Conservation (phyloP, 805 yeast genomes). For the Yarrowia bubula region DNA sequence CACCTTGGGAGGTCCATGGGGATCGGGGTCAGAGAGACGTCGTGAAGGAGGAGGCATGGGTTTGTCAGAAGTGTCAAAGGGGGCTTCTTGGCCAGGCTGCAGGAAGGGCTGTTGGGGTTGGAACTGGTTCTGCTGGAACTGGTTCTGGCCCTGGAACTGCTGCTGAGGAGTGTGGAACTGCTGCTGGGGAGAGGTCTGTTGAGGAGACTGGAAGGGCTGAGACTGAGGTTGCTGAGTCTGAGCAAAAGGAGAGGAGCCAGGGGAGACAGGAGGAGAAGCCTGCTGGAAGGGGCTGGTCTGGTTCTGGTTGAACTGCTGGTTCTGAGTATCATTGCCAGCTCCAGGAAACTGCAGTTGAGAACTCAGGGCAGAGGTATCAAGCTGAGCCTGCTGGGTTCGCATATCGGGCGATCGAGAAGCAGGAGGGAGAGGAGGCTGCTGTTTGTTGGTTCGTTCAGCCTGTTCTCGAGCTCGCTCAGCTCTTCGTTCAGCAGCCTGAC, state of each 20-base stretch:
- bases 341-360: constrained; percentile 22
- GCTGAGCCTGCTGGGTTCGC: constrained; percentile 10
- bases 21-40: constrained; percentile 15
- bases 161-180: constrained; percentile 3
- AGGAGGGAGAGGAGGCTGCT: constrained; percentile 22
- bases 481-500: constrained; percentile 2
- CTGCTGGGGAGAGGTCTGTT: not conserved
- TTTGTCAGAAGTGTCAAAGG: not conserved
- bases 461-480: constrained; percentile 14
- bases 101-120: not conserved
- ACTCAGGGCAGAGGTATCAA: constrained; percentile 9
- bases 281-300: not conserved
- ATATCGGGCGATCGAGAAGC: constrained; percentile 15
- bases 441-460: constrained; percentile 12
- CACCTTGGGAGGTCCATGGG: constrained; percentile 31
- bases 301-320: not conserved
- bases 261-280: no score
- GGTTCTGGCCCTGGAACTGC: not conserved
- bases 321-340: not conserved
- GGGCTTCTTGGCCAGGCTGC: constrained; percentile 4
- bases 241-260: not conserved
- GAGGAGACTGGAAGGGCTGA: not conserved
- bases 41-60: constrained; percentile 24
- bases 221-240: not conserved
- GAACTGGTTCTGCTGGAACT: constrained; percentile 4